Evolutionary conservation across 306 rosid genomes (phyloP).

Genomic region (Luffa acutangula): DNA sequence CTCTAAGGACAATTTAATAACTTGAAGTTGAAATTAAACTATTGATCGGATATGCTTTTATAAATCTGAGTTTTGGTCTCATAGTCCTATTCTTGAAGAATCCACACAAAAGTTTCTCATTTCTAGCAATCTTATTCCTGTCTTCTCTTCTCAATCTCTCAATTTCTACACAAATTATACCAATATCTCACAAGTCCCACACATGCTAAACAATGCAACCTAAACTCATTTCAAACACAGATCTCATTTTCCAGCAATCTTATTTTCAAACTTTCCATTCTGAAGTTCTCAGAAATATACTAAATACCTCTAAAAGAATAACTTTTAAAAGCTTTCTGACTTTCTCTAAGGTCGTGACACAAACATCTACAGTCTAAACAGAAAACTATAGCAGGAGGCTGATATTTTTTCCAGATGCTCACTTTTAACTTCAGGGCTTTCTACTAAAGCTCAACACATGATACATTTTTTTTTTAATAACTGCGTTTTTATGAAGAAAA

Average conservation of each 20-base stretch:
- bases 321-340: not conserved
- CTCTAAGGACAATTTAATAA: too few species aligned
- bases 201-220: not conserved
- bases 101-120: not conserved
- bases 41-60: too few species aligned
- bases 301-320: not conserved
- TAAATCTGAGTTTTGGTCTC: too few species aligned
- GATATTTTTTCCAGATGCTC: not conserved
- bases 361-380: not conserved
- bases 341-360: not conserved
- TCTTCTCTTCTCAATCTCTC: not conserved
- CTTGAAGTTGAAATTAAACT: too few species aligned
- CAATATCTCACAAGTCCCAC: not conserved
- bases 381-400: not conserved
- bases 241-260: too few species aligned
- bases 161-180: not conserved
- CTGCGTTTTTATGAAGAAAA: too few species aligned
- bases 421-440: not conserved
- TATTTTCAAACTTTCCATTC: not conserved
- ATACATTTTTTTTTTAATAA: not conserved
- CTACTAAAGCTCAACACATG: not conserved
- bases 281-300: not conserved
- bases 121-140: not conserved
- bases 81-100: not conserved
- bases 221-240: too few species aligned